Evolutionary conservation across 805 yeast genomes (phyloP).

Genomic region (Tetrapisispora phaffii): DNA sequence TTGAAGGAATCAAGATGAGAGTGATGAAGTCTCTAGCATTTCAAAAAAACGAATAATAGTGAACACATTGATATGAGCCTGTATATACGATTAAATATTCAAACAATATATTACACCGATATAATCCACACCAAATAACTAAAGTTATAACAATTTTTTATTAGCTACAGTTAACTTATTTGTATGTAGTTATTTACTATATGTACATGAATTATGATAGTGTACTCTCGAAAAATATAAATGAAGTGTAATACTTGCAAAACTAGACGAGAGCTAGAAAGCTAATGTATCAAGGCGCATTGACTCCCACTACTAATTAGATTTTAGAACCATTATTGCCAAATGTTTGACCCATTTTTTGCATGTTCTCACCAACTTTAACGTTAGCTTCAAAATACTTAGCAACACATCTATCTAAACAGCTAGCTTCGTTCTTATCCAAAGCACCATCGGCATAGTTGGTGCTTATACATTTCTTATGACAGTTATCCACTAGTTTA

Average conservation of each 20-base stretch:
- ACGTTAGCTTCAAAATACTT: conserved; percentile 92
- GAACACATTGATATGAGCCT: neutral
- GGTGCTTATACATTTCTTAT: conserved; percentile 64
- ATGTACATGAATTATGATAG: neutral
- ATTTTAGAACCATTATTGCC: conserved; percentile 27
- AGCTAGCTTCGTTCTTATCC: conserved; percentile 69
- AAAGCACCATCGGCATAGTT: conserved; percentile 64
- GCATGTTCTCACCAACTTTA: conserved; percentile 79
- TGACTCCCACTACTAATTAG: conserved; percentile 1
- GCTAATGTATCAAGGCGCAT: neutral
- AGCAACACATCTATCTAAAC: conserved; percentile 92
- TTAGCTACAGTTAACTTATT: too few relatives aligned
- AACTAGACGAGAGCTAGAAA: neutral
- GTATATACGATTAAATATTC: neutral
- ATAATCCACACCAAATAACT: neutral
- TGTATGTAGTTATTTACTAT: neutral
- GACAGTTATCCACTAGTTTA: conserved; percentile 80
- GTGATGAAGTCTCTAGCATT: conserved; percentile 51
- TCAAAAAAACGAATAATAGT: conserved; percentile 5
- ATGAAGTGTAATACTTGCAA: neutral
- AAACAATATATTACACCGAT: neutral
- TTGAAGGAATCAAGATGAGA: conserved; percentile 74
- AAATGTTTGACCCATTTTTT: conserved; percentile 39
- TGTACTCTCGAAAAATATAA: neutral
- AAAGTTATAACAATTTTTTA: too few relatives aligned